A percentile compares a stretch with the other conserved stretches of the same genome.
These are phyloP conservation scores for Monosporascus cannonballus DNA, from an alignment of 2,329 filamentous ascomycete species.

Conservation along the genomic window DNA sequence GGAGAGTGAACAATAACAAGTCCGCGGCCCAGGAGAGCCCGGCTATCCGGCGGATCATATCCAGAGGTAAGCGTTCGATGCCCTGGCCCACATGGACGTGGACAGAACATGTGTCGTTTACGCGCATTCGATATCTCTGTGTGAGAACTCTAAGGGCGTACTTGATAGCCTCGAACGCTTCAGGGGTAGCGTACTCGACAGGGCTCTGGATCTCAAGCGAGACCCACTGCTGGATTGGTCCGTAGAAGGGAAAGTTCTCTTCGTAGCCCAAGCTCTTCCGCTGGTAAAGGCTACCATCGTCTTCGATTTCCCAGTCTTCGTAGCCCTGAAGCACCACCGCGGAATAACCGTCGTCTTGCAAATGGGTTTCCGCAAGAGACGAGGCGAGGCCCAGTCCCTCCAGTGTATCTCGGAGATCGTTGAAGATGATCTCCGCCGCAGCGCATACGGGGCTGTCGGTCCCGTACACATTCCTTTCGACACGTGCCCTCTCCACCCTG, in stretches of 20 bases:
- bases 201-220: constrained; percentile 8
- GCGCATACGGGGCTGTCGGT: neutral
- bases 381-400: neutral
- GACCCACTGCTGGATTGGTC: constrained; percentile 1
- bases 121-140: constrained; percentile 3
- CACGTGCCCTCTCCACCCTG: neutral
- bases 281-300: neutral
- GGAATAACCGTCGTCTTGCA: neutral
- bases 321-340: neutral
- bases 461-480: neutral
- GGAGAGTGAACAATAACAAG: constrained; percentile 10
- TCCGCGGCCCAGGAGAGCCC: constrained; percentile 12
- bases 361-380: neutral
- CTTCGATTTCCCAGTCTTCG: neutral
- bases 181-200: constrained; percentile 3
- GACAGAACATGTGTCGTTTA: constrained; percentile 11
- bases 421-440: neutral
- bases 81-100: constrained; percentile 18
- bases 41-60: constrained; percentile 8
- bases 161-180: constrained; percentile 6
- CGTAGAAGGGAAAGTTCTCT: neutral
- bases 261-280: neutral
- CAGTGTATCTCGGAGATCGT: neutral
- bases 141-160: constrained; percentile 8
- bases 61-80: constrained; percentile 5